Percentiles rank a stretch among this genome's conserved stretches.
Conservation (phyloP, 495 filamentous ascomycete genomes). For the Hypoxylon crocopeplum region DNA sequence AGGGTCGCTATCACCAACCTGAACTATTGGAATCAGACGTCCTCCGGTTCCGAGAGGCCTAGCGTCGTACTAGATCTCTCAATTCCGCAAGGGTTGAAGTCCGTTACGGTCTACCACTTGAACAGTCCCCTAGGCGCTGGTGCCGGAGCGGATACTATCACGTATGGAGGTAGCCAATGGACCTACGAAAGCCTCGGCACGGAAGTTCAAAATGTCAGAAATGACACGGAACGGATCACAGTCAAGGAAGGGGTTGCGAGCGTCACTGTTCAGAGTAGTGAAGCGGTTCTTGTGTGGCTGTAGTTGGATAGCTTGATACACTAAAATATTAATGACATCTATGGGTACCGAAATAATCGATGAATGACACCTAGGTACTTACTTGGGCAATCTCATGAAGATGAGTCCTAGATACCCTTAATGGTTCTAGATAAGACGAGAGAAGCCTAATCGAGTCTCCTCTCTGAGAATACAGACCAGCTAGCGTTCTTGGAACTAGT, state of each 20-base stretch:
- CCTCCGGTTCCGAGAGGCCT: conserved; percentile 23
- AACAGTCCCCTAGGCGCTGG: conserved; percentile 37
- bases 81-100: conserved; percentile 13
- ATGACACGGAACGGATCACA: conserved; percentile 25
- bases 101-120: conserved; percentile 34
- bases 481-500: no score
- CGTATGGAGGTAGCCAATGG: conserved; percentile 43
- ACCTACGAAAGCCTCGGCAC: conserved; percentile 36
- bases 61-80: conserved; percentile 21
- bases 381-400: no score
- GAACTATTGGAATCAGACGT: conserved; percentile 43
- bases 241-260: conserved; percentile 26
- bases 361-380: no score
- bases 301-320: no score
- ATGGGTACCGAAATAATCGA: no score
- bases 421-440: no score
- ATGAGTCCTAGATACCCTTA: no score
- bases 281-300: conserved; percentile 37
- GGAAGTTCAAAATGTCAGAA: conserved; percentile 35
- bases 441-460: no score
- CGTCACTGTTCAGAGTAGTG: conserved; percentile 31
- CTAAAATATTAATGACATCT: no score
- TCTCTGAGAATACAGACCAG: no score
- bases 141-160: conserved; percentile 35
- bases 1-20: conserved; percentile 38